Conservation (phyloP, 305 asterid species). For the Rubia tinctorum region DNA sequence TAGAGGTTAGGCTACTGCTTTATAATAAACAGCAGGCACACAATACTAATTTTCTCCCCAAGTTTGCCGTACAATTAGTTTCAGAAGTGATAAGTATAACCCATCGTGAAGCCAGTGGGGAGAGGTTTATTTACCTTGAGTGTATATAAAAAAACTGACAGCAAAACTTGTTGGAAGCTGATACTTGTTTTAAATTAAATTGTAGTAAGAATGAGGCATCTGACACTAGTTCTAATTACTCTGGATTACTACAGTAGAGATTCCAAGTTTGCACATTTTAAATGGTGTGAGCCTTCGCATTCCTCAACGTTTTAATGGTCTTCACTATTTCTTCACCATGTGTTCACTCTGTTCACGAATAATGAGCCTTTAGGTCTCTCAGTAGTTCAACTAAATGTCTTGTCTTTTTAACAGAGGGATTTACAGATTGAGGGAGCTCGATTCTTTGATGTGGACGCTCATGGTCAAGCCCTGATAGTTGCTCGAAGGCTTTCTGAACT, state of each 20-base stretch:
- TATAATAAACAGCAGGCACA: neutral
- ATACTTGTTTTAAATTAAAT: neutral
- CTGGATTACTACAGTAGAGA: neutral
- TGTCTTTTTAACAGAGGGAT: constrained; percentile 44
- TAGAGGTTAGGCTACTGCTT: neutral
- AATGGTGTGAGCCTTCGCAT: neutral
- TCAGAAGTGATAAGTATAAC: neutral
- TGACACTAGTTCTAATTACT: neutral
- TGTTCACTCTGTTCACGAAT: neutral
- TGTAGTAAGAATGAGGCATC: neutral
- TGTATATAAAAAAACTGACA: neutral
- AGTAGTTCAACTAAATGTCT: neutral
- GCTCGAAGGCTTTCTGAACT: constrained; percentile 67
- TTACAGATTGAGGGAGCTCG: constrained; percentile 76
- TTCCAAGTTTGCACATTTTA: neutral
- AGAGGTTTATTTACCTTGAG: neutral
- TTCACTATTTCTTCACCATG: neutral
- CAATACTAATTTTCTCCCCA: neutral
- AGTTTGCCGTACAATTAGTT: neutral
- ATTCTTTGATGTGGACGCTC: constrained; percentile 68
- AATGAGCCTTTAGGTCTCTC: constrained; percentile 10
- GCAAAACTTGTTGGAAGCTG: neutral
- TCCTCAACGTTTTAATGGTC: neutral
- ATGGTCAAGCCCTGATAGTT: constrained; percentile 45
- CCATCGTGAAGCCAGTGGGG: neutral